Evolutionary conservation across 805 yeast genomes (phyloP).

Genomic region (Candida maris): DNA sequence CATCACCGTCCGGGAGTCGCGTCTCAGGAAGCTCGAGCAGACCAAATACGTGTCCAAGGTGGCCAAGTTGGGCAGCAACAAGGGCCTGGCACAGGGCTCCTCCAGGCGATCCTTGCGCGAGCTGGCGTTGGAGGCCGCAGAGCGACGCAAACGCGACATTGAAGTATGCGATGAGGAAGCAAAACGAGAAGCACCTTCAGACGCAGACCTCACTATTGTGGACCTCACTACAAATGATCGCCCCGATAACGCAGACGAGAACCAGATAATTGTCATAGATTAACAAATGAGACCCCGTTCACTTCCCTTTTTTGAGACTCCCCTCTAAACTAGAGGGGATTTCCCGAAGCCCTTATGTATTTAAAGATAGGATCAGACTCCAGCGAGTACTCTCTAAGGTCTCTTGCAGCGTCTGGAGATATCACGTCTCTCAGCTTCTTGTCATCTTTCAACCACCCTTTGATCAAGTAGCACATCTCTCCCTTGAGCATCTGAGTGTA

Average conservation of each 20-base stretch:
- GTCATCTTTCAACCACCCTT: conserved; percentile 65
- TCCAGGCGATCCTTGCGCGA: conserved; percentile 36
- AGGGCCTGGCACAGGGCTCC: neutral
- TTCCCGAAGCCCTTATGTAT: conserved; percentile 40
- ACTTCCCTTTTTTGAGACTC: neutral
- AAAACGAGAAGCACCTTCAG: conserved; percentile 36
- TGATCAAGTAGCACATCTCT: conserved; percentile 63
- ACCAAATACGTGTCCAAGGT: conserved; percentile 40
- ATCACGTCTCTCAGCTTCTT: conserved; percentile 58
- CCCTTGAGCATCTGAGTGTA: conserved; percentile 37
- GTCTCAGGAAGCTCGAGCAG: conserved; percentile 39
- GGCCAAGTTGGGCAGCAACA: conserved; percentile 32
- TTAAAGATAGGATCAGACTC: conserved; percentile 57
- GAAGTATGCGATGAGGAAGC: conserved; percentile 41
- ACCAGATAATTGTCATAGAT: neutral
- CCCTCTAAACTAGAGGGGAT: conserved; percentile 22
- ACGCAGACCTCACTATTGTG: conserved; percentile 41
- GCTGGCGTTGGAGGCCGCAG: conserved; percentile 58
- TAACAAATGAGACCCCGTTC: neutral
- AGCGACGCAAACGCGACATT: conserved; percentile 51
- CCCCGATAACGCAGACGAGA: neutral
- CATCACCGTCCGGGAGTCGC: conserved; percentile 31
- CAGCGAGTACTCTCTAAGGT: conserved; percentile 43
- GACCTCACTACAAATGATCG: conserved; percentile 16
- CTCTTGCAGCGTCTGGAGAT: conserved; percentile 41